phyloP scores from a whole-genome alignment of 768 basidiomycete species.

The Tylopilus vinaceipallidus region DNA sequence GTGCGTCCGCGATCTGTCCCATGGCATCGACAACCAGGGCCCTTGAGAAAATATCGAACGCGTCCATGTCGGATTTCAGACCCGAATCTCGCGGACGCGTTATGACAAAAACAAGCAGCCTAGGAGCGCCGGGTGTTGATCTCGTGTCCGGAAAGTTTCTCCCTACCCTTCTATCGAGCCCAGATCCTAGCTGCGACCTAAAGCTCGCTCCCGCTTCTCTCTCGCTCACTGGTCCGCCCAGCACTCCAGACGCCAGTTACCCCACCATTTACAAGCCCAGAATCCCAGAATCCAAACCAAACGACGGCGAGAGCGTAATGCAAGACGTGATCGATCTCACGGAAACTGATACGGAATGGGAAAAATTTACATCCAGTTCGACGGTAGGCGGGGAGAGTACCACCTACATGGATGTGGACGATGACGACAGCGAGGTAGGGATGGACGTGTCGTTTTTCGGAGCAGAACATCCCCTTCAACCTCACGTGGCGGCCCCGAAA shows the following conservation, averaged over 20 bases:
- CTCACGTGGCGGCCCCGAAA: background rate
- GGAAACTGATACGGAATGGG: constrained; percentile 20
- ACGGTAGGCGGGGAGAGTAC: constrained; percentile 3
- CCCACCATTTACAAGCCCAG: background rate
- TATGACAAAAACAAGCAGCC: constrained; percentile 7
- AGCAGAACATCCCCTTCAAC: background rate
- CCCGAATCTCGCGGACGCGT: constrained; percentile 1
- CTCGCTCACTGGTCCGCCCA: background rate
- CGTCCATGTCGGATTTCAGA: background rate
- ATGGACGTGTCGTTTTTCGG: constrained; percentile 22
- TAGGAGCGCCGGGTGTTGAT: background rate
- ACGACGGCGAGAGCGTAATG: constrained; percentile 14
- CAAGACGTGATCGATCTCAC: constrained; percentile 21
- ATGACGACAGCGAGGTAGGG: constrained; percentile 8
- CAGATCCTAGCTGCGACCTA: constrained; percentile 10
- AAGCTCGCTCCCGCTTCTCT: constrained; percentile 2
- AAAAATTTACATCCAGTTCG: background rate
- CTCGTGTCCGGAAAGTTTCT: constrained; percentile 13
- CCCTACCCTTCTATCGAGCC: constrained; percentile 10
- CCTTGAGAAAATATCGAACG: background rate
- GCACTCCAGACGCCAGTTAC: background rate
- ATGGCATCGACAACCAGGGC: background rate
- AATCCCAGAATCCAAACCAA: background rate
- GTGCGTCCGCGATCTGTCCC: constrained; percentile 10
- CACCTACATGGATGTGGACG: constrained; percentile 18